Conservation (phyloP, 2,329 filamentous ascomycete species). For the Diatrype stigma region DNA sequence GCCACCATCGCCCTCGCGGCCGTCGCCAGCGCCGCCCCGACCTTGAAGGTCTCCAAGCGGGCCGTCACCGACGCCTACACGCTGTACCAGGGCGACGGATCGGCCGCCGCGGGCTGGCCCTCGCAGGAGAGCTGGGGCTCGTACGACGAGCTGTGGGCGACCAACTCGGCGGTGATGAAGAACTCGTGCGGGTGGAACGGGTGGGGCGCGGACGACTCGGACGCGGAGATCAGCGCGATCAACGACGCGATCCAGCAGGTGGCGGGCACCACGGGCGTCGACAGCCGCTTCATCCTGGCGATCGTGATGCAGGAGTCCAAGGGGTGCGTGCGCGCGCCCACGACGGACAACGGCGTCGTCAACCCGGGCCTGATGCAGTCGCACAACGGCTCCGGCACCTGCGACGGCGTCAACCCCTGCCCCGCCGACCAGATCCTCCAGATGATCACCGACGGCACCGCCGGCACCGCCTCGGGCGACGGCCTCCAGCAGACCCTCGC, state of each 20-base stretch:
- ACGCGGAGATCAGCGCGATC: conserved; percentile 6
- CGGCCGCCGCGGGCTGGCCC: conserved; percentile 6
- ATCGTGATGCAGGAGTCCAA: conserved; percentile 41
- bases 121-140: conserved; percentile 5
- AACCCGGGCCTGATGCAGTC: conserved; percentile 41
- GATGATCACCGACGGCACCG: conserved; percentile 37
- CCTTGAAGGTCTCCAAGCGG: conserved; percentile 64
- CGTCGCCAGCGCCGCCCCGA: not conserved
- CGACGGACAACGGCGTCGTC: conserved; percentile 35
- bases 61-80: conserved; percentile 45
- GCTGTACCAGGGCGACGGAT: conserved; percentile 9
- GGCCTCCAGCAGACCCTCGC: conserved; percentile 36
- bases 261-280: conserved; percentile 25
- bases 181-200: conserved; percentile 14
- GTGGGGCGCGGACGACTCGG: conserved; percentile 13
- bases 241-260: conserved; percentile 28
- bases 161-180: conserved; percentile 8
- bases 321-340: conserved; percentile 38
- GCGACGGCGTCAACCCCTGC: conserved; percentile 30
- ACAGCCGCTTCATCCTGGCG: conserved; percentile 39
- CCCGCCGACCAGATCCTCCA: conserved; percentile 19
- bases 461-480: conserved; percentile 36
- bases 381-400: conserved; percentile 32
- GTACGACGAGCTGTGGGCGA: conserved; percentile 11
- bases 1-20: not conserved